Evolutionary conservation across 2,329 filamentous ascomycete genomes (phyloP).

Genomic region (Diaporthe batatas): DNA sequence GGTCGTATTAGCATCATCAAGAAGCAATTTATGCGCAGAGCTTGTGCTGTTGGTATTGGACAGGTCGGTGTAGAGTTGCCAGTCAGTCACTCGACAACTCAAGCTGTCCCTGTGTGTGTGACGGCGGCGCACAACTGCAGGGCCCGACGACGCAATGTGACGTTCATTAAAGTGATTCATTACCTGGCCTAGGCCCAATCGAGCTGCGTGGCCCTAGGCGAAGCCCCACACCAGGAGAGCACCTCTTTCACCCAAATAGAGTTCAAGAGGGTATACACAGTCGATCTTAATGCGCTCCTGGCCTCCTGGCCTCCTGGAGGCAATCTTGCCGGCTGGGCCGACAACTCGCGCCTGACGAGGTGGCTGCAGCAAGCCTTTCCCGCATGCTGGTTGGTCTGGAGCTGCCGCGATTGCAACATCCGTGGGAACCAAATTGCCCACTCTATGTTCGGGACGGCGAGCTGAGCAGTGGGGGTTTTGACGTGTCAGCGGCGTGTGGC

Average conservation of each 20-base stretch:
- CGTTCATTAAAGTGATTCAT: constrained; percentile 12
- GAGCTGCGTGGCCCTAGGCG: too few species aligned
- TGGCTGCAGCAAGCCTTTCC: not conserved
- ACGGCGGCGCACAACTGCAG: not conserved
- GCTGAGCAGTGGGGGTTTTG: constrained; percentile 14
- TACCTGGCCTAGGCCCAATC: not conserved
- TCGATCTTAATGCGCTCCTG: not conserved
- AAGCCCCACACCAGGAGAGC: not conserved
- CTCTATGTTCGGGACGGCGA: not conserved
- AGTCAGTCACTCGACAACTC: not conserved
- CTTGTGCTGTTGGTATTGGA: not conserved
- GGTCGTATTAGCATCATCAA: constrained; percentile 20
- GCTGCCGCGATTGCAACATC: not conserved
- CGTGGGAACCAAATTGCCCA: not conserved
- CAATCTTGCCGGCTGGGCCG: not conserved
- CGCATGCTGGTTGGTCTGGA: not conserved
- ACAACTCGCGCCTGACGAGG: constrained; percentile 9
- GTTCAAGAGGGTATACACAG: not conserved
- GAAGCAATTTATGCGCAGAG: constrained; percentile 8
- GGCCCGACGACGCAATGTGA: constrained; percentile 10
- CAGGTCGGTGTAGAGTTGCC: not conserved
- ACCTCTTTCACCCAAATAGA: not conserved
- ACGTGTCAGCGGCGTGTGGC: constrained; percentile 26
- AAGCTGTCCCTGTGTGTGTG: too few species aligned
- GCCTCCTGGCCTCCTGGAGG: too few species aligned